Conservation (phyloP, 331 rosid genomes). For the Pyracantha coccinea region DNA sequence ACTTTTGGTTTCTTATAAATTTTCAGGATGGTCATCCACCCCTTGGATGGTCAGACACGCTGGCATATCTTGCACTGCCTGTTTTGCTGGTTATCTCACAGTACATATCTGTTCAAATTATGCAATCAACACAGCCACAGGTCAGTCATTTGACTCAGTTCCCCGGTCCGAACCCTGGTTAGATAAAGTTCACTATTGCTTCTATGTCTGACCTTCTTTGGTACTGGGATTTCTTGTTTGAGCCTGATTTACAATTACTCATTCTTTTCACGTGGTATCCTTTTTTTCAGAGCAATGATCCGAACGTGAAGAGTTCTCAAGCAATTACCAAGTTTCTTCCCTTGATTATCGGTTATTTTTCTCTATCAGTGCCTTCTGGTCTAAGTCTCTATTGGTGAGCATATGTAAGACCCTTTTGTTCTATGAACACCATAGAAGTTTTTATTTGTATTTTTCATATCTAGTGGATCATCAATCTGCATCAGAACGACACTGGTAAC, state of each 20-base stretch:
- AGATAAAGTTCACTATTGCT: neutral
- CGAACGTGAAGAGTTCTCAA: slow-evolving; percentile 85
- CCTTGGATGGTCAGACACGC: slow-evolving; percentile 97
- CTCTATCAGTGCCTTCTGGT: slow-evolving; percentile 99
- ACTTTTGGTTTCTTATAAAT: slow-evolving; percentile 14
- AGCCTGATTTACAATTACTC: too few species aligned
- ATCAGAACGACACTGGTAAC: neutral
- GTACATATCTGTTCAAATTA: slow-evolving; percentile 88
- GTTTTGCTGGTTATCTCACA: slow-evolving; percentile 69
- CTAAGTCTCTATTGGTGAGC: slow-evolving; percentile 88
- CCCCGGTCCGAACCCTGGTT: neutral
- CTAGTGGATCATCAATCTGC: neutral
- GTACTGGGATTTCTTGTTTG: neutral
- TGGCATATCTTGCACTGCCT: slow-evolving; percentile 95
- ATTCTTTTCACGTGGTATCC: neutral
- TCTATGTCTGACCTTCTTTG: neutral
- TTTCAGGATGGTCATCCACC: slow-evolving; percentile 96
- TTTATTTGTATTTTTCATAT: neutral
- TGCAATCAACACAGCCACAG: slow-evolving; percentile 97
- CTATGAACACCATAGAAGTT: neutral
- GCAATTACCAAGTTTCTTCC: slow-evolving; percentile 67
- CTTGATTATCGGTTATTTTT: slow-evolving; percentile 84
- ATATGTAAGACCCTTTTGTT: neutral
- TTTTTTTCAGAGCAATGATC: slow-evolving; percentile 59
- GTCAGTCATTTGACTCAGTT: slow-evolving; percentile 33